Percentiles rank a stretch among this genome's conserved stretches.
Conservation (phyloP, 768 basidiomycete genomes). For the Mycena alexandri region DNA sequence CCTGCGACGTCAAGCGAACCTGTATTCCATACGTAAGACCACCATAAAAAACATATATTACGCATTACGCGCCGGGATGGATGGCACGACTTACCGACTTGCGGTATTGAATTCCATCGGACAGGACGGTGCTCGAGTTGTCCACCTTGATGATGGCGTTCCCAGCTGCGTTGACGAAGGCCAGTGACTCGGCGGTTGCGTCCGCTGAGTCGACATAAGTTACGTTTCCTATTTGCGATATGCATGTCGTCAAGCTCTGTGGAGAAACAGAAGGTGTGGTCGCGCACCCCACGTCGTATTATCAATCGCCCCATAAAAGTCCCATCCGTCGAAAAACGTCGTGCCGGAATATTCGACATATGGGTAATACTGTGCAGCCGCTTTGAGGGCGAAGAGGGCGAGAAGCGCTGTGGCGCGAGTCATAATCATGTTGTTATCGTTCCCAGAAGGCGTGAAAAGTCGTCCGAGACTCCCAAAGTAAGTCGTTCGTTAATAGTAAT, state of each 20-base stretch:
- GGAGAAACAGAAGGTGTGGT: background rate
- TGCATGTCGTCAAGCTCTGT: background rate
- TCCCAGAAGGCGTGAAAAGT: background rate
- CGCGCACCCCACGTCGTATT: conserved; percentile 39
- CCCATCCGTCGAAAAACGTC: conserved; percentile 36
- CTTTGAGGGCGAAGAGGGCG: conserved; percentile 3
- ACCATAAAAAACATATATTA: too few species aligned
- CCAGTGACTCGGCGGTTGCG: conserved; percentile 63
- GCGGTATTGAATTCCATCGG: conserved; percentile 28
- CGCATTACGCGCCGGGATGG: too few species aligned
- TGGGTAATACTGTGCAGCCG: conserved; percentile 30
- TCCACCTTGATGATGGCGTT: conserved; percentile 83
- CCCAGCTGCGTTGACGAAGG: conserved; percentile 70
- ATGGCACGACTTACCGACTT: conserved; percentile 35
- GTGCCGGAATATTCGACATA: conserved; percentile 27
- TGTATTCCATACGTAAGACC: background rate
- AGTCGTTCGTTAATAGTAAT: background rate
- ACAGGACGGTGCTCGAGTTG: conserved; percentile 57
- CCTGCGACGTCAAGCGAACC: conserved; percentile 40
- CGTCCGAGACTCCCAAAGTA: background rate
- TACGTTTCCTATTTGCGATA: conserved; percentile 63
- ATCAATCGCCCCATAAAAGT: conserved; percentile 36
- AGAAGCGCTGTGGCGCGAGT: background rate
- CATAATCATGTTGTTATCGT: conserved; percentile 3
- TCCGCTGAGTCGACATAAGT: conserved; percentile 65